Evolutionary conservation across 345 rosid species (phyloP), one percentile per base, ranked within the genome.

Genomic region (Eucalyptus erythrocorys): DNA sequence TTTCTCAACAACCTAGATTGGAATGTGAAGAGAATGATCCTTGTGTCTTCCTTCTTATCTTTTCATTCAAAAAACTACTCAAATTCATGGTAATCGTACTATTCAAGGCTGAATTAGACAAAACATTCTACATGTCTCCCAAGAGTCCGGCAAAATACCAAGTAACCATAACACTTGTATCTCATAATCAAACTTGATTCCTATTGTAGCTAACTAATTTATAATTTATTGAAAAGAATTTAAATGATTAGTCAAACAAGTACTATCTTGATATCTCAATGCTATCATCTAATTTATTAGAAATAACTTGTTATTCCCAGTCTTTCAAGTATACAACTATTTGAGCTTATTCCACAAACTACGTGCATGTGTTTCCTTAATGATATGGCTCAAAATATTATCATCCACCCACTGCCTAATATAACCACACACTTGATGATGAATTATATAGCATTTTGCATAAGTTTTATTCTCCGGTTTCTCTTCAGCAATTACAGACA

Each of bases 131-230:
- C 16, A n/a, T 16, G 15, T 64, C 34, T 64, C 40, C 71, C 9
- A 15, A 8, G 40, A n/a, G 40, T n/a, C 0, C 0, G 3, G 10
- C 3, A 64, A 64, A n/a, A 34, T n/a, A n/a, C 8, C 19, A 15
- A n/a, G 40, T 15, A n/a, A 64, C 71, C 71, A 64, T 64, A 64
- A 64, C 16, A 7, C 10, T 30, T n/a, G 71, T 64, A 64, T n/a
- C 37, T 64, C 19, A 64, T 64, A 32, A 64, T 14, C 19, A 64
- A 64, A 64, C 37, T 4, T 15, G 16, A 14, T 64, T 30, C 19
- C 37, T 32, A 64, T 64, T 3, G 3, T 0, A n/a, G 10, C 19
- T 4, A 64, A 30, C 10, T 64, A 16, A 64, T 64, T 64, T 50
- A 50, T 50, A 50, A 50, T 50, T 50, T 50, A 4, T 50, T 50